Percentiles rank a stretch among this genome's conserved stretches.
These are phyloP conservation scores for Fraxinus sp. DNA, from an alignment of 305 asterid species.

Conservation along the genomic window DNA sequence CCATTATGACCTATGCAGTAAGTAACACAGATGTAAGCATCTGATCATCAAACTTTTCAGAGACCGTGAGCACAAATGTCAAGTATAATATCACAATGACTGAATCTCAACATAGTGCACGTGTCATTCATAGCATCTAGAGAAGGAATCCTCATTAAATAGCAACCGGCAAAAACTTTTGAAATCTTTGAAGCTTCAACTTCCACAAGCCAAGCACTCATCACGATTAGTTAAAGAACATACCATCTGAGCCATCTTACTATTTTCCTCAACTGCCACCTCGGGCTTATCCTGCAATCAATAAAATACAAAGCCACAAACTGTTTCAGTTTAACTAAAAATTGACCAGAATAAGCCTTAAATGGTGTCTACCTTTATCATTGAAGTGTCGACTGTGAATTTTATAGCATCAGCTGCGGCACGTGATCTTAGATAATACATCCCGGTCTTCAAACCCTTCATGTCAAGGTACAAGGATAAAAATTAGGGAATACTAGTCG, in stretches of 20 bases:
- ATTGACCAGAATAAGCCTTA: not conserved
- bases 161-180: not conserved
- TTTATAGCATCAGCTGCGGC: constrained; percentile 69
- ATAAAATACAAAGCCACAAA: not conserved
- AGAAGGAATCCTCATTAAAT: not conserved
- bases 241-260: constrained; percentile 71
- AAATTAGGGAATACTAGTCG: not conserved
- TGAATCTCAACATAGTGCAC: not conserved
- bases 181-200: constrained; percentile 29
- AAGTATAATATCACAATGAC: not conserved
- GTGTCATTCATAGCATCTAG: not conserved
- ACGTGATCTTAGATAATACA: constrained; percentile 87
- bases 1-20: not conserved
- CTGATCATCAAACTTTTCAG: not conserved
- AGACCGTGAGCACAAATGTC: not conserved
- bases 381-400: constrained; percentile 77
- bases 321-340: no score
- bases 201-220: constrained; percentile 86
- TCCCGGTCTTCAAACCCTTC: constrained; percentile 94
- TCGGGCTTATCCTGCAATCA: constrained; percentile 54
- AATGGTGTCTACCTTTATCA: constrained; percentile 48
- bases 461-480: not conserved
- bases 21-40: not conserved
- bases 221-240: constrained; percentile 79
- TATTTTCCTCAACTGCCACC: constrained; percentile 35